Evolutionary conservation across 139 green algal genomes (phyloP), one percentile per base, ranked within the genome.

Genomic region (Dunaliella primolecta): DNA sequence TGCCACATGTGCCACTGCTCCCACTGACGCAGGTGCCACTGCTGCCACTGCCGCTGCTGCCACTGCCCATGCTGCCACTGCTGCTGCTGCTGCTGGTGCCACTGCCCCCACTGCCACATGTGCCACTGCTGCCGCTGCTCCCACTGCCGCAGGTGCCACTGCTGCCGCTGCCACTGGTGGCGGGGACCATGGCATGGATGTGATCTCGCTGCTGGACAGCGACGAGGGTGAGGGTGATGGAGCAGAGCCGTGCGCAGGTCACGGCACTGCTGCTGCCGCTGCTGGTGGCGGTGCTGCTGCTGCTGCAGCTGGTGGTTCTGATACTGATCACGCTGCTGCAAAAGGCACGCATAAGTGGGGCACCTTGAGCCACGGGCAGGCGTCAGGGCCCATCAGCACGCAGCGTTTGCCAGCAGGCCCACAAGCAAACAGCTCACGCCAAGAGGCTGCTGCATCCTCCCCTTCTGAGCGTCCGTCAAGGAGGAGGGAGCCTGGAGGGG

Each of bases 311-410:
- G 37, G 3, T n/a, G 11, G 35, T 35, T 20, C 34, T 75, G 72
- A 56, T 64, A 56, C 1, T 23, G n/a, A 1, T 72, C 25, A 72
- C 35, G 83, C 75, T 86, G 83, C 83, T 75, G 83, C 38, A 64
- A 31, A 37, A 38, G 38, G 24, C 79, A 24, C 34, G 57, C 72
- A 71, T 3, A 82, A 46, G 75, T 78, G 75, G 36, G n/a, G 46
- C 29, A 32, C 30, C 55, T 82, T 25, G 75, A 76, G 11, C 75
- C 75, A 23, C n/a, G n/a, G n/a, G n/a, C n/a, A n/a, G n/a, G n/a
- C n/a, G n/a, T n/a, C n/a, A n/a, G n/a, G n/a, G n/a, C n/a, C n/a
- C n/a, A n/a, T n/a, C n/a, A n/a, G n/a, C n/a, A n/a, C n/a, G n/a
- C n/a, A n/a, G n/a, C n/a, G n/a, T n/a, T n/a, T n/a, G n/a, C n/a